Base-by-base conservation (phyloP, 352 stramenopile species). In the Phytophthora ramorum region DNA sequence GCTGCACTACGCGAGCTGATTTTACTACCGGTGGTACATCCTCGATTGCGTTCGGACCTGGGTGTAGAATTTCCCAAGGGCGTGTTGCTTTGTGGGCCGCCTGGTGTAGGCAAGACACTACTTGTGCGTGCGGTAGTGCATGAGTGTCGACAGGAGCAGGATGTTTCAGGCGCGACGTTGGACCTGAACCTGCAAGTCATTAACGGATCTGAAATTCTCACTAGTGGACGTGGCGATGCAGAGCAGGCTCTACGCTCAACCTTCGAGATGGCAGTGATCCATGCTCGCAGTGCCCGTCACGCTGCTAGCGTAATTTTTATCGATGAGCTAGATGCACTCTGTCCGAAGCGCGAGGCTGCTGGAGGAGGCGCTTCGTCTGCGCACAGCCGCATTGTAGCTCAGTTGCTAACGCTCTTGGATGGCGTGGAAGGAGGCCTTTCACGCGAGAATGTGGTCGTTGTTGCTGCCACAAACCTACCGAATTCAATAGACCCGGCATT, bases 321-420 rank as follows among this genome's bases (percentile, higher is more conserved):
- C 64, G 97, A 99, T 63, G 96, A 99, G 45, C 65, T 99, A 3
- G 97, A 99, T 76, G 95, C 85, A 13, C 91, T 99, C 32, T 98
- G 96, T 37, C 96, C 95, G 5, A 97, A 97, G 58, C 90, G 96
- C 56, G 89, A 96, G 38, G 67, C 85, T 58, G 62, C 65, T 13
- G 63, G 63, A 41, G 83, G 74, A 24, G 56, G 62, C 1, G 41
- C 58, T 14, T 75, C 71, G 14, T 73, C 71, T 26, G 73, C 78
- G 2, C 77, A 92, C 65, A 92, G 75, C 43, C 78, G 85, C 22
- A 88, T 99, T 10, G 96, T 99, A 7, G 96, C 95, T 6, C 96
- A 99, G 69, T 64, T 99, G 19, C 75, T 99, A 17, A 99, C 96
- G 45, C 71, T 98, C 20, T 92, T 99, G 69, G 97, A 99, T 69